Evolutionary conservation across 805 yeast genomes (phyloP).

Genomic region (Torulaspora indica): DNA sequence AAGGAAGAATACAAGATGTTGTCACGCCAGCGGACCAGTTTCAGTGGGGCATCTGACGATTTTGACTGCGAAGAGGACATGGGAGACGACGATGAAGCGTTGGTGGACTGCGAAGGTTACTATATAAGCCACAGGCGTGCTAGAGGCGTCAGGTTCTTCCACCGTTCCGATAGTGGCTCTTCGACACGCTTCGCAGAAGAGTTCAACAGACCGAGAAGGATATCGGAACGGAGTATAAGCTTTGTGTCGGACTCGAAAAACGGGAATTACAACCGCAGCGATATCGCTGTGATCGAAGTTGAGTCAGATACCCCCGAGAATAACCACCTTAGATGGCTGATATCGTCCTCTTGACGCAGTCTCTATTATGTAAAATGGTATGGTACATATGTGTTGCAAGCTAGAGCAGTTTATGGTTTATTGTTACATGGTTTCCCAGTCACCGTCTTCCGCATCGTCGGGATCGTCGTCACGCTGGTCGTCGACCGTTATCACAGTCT

Average conservation of each 20-base stretch:
- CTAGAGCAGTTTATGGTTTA: neutral
- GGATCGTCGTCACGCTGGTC: constrained; percentile 60
- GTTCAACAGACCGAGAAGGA: constrained; percentile 25
- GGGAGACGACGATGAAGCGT: constrained; percentile 14
- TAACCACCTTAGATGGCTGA: constrained; percentile 17
- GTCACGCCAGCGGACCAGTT: neutral
- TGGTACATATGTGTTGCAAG: constrained; percentile 3
- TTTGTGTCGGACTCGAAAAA: constrained; percentile 28
- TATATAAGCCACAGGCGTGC: constrained; percentile 6
- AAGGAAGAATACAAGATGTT: constrained; percentile 6
- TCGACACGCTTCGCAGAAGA: constrained; percentile 16
- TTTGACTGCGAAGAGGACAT: constrained; percentile 4
- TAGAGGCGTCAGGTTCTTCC: constrained; percentile 2
- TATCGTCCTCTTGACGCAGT: constrained; percentile 6
- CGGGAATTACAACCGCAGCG: constrained; percentile 23
- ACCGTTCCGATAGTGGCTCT: constrained; percentile 7
- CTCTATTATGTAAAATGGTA: constrained; percentile 1
- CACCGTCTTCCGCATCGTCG: constrained; percentile 46
- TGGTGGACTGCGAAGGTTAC: constrained; percentile 14
- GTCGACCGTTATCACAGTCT: constrained; percentile 58
- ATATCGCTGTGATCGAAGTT: constrained; percentile 22
- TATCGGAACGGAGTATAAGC: constrained; percentile 27
- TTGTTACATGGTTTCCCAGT: constrained; percentile 20
- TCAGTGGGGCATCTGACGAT: constrained; percentile 1
- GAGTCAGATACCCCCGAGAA: constrained; percentile 26